Evolutionary conservation across 257 asterid genomes (phyloP).

Genomic region (Cinchona pubescens): DNA sequence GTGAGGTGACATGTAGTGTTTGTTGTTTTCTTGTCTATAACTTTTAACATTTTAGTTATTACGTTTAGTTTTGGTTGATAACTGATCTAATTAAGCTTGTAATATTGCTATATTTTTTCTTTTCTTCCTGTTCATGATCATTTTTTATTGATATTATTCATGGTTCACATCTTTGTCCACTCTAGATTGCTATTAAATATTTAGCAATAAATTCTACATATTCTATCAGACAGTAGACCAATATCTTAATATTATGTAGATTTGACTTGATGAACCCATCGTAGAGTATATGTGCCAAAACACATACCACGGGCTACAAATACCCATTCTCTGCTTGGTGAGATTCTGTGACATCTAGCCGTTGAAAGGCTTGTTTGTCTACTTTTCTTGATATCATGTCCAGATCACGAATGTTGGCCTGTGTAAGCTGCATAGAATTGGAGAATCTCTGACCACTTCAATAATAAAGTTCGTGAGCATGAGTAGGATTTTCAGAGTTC

Average conservation of each 20-base stretch:
- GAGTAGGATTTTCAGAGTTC: neutral
- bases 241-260: neutral
- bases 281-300: neutral
- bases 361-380: neutral
- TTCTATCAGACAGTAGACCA: neutral
- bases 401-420: too few relatives aligned
- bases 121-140: neutral
- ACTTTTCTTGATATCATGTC: neutral
- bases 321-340: neutral
- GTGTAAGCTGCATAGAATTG: too few relatives aligned
- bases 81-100: neutral
- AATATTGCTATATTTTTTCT: neutral
- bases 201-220: neutral
- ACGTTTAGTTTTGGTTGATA: neutral
- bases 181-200: neutral
- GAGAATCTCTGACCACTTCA: too few relatives aligned
- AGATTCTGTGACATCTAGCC: neutral
- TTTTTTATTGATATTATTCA: too few relatives aligned
- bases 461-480: too few relatives aligned
- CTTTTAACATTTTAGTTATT: neutral
- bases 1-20: neutral
- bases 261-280: neutral
- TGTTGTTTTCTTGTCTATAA: neutral
- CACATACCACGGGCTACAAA: neutral
- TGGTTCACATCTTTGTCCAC: neutral